Conservation (phyloP, 2,329 filamentous ascomycete genomes). For the Fusarium mangiferae region DNA sequence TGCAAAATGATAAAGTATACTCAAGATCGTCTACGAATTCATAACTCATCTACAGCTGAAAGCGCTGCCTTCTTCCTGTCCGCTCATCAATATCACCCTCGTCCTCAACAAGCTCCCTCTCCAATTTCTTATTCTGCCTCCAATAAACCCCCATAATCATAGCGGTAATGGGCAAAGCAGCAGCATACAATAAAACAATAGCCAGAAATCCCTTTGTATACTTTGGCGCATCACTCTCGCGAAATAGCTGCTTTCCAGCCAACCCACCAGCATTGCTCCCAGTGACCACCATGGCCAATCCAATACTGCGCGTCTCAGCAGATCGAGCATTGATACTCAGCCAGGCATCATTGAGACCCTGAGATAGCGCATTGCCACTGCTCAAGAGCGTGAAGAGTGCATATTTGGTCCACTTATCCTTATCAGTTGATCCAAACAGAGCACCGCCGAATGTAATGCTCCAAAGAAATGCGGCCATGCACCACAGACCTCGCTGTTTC, state of each 20-base stretch:
- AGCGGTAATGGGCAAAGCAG: constrained; percentile 27
- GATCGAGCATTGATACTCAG: constrained; percentile 35
- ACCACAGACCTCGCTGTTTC: constrained; percentile 30
- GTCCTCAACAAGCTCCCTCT: background rate
- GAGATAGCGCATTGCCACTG: constrained; percentile 32
- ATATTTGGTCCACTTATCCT: constrained; percentile 34
- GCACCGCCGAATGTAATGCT: constrained; percentile 35
- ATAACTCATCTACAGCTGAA: background rate
- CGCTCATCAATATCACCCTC: background rate
- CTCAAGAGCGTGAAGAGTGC: constrained; percentile 29
- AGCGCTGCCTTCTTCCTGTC: background rate
- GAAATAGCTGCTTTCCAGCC: constrained; percentile 41
- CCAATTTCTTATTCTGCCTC: constrained; percentile 32
- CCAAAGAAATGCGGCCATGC: constrained; percentile 34
- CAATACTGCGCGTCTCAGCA: constrained; percentile 30
- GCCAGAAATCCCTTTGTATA: constrained; percentile 33
- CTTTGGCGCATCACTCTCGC: constrained; percentile 28
- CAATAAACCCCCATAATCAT: constrained; percentile 38
- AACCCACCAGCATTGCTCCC: constrained; percentile 39
- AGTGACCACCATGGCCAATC: constrained; percentile 39
- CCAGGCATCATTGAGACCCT: constrained; percentile 43
- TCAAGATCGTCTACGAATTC: background rate
- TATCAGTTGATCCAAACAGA: constrained; percentile 5
- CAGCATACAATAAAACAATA: constrained; percentile 29
- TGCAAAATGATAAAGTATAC: background rate